These are phyloP conservation scores for Bombardia bombarda DNA, from an alignment of 495 filamentous ascomycete species.

Conservation along the genomic window DNA sequence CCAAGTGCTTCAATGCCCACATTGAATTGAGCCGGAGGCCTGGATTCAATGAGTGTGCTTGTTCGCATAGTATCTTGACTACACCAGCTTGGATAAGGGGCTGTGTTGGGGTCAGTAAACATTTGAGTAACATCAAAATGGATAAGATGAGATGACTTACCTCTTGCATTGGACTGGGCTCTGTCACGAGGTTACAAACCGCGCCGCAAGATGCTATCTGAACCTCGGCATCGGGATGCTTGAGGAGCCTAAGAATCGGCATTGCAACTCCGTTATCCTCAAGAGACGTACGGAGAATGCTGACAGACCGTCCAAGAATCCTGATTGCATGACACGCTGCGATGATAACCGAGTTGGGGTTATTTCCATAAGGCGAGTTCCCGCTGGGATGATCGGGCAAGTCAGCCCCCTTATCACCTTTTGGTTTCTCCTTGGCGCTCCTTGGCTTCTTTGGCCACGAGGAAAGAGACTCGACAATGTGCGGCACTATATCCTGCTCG, in stretches of 20 bases:
- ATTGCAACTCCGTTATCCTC: slow-evolving; percentile 77
- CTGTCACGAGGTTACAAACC: slow-evolving; percentile 73
- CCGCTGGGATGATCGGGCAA: neutral
- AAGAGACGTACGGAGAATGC: slow-evolving; percentile 72
- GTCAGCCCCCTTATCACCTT: slow-evolving; percentile 8
- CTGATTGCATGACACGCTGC: slow-evolving; percentile 76
- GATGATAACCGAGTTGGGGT: slow-evolving; percentile 60
- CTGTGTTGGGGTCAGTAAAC: slow-evolving; percentile 36
- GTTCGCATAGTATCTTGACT: slow-evolving; percentile 68
- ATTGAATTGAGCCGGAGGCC: slow-evolving; percentile 71
- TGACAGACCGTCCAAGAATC: slow-evolving; percentile 74
- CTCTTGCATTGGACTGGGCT: slow-evolving; percentile 85
- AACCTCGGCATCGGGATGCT: slow-evolving; percentile 69
- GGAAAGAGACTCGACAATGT: slow-evolving; percentile 76
- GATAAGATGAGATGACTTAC: slow-evolving; percentile 35
- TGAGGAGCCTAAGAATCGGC: slow-evolving; percentile 71
- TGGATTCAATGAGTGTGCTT: slow-evolving; percentile 68
- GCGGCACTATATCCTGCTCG: slow-evolving; percentile 68
- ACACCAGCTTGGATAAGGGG: slow-evolving; percentile 68
- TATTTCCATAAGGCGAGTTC: slow-evolving; percentile 25
- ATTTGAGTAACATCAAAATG: neutral
- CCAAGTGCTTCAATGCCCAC: slow-evolving; percentile 89
- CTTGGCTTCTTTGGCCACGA: slow-evolving; percentile 39
- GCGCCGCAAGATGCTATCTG: slow-evolving; percentile 77
- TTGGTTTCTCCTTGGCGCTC: slow-evolving; percentile 16